Evolutionary conservation across 2,329 filamentous ascomycete genomes (phyloP), one percentile per base, ranked within the genome.

Genomic region (Fulvia fulva): DNA sequence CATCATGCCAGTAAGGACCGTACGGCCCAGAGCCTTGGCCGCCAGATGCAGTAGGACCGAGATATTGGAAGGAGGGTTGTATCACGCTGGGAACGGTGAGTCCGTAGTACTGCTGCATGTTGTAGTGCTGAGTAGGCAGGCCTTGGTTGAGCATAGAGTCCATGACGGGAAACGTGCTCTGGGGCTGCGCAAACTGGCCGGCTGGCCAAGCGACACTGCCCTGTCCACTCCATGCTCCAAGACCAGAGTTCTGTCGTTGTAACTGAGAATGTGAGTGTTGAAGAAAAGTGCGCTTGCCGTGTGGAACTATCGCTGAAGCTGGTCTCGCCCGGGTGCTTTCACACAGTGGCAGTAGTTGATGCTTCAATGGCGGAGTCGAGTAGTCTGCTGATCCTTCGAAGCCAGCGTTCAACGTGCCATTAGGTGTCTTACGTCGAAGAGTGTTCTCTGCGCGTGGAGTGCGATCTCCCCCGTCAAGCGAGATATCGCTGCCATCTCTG

Each of bases 401-500:
- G 11, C 91, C 91, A 55, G 90, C 91, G 64, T 93, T 88, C 61
- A 97, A 83, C 37, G 91, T 96, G n/a, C 93, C 94, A 69, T 87
- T 93, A 4, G 93, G 94, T 8, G 93, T 97, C 75, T 97, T 97
- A 65, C 93, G 85, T 64, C 93, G 86, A 57, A 97, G 80, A 67
- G 90, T 89, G 73, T 96, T 87, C 73, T 96, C 91, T 55, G 73
- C 72, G 6, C 65, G 63, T 37, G 67, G 67, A 21, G 64, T 66
- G 11, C 72, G 70, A 53, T 75, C 58, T 46, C 65, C 62, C 53
- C 61, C 61, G 14, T 58, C 60, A 26, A 55, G 56, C 5, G 49
- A 50, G 19, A 52, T 51, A 23, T 65, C 63, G 47, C 53, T 54
- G 53, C 53, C 55, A 32, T 64, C 55, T 44, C 58, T 54, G 19